A percentile compares a stretch with the other conserved stretches of the same genome.
These are phyloP conservation scores for Globisporangium perplexum DNA, from an alignment of 352 stramenopile species.

Conservation along the genomic window DNA sequence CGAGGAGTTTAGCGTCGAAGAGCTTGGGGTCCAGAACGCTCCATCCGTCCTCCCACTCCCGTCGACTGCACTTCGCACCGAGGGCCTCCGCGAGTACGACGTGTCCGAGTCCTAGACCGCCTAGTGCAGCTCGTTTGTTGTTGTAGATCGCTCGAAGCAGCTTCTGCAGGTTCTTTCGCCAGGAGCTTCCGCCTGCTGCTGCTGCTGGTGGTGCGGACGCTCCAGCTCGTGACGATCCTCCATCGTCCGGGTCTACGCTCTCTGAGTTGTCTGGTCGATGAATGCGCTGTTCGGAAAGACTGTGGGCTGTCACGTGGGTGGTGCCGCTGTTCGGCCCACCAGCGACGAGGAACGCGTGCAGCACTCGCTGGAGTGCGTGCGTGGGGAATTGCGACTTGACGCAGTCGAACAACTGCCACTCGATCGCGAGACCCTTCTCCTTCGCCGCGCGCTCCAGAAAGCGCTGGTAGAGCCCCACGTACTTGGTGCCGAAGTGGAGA, in stretches of 20 bases:
- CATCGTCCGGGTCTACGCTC: conserved; percentile 3
- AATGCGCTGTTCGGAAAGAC: not conserved
- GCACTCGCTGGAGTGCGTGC: conserved; percentile 16
- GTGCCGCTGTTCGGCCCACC: conserved; percentile 20
- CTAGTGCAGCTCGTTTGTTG: conserved; percentile 15
- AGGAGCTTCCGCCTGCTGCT: not conserved
- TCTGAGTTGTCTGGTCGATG: conserved; percentile 3
- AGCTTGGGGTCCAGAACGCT: conserved; percentile 14
- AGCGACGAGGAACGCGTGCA: conserved; percentile 29
- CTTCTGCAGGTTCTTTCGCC: conserved; percentile 20
- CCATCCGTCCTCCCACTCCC: conserved; percentile 22
- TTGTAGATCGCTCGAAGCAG: conserved; percentile 23
- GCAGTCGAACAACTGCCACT: conserved; percentile 37
- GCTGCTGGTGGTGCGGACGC: not conserved
- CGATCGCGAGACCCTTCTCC: conserved; percentile 16
- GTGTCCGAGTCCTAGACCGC: conserved; percentile 27
- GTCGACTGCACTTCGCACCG: conserved; percentile 6
- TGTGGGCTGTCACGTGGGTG: not conserved
- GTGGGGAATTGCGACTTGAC: conserved; percentile 29
- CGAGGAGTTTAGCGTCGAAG: conserved; percentile 4
- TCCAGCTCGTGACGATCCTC: not conserved
- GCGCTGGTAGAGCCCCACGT: conserved; percentile 30
- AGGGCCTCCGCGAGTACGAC: conserved; percentile 20
- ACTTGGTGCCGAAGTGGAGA: conserved; percentile 32
- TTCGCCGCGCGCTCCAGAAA: conserved; percentile 24